These are phyloP conservation scores for Chenopodium quinoa DNA, from an alignment of 148 eudicot species.

Conservation along the genomic window DNA sequence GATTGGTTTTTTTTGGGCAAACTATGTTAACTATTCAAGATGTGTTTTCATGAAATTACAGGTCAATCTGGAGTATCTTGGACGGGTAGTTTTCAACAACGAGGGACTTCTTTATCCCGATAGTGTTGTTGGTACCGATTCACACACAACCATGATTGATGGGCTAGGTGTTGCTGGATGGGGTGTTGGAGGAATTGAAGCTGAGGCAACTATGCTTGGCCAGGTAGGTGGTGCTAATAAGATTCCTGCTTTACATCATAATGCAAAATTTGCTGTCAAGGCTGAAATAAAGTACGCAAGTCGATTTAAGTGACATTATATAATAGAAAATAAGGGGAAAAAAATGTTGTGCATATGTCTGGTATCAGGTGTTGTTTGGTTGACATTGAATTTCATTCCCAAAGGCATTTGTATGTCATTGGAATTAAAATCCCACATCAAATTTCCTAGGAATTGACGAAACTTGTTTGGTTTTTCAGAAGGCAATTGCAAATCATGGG, in stretches of 20 bases:
- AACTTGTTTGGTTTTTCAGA: too few species aligned
- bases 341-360: too few species aligned
- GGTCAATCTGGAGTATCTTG: constrained; percentile 98
- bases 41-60: constrained; percentile 26
- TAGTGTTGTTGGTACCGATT: constrained; percentile 99
- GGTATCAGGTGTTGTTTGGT: too few species aligned
- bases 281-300: neutral
- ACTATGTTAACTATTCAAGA: neutral
- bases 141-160: constrained; percentile 98
- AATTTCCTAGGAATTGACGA: too few species aligned
- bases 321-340: too few species aligned
- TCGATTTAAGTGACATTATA: neutral
- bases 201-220: constrained; percentile 98
- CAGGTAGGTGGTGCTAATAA: constrained; percentile 48
- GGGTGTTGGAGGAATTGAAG: constrained; percentile 99
- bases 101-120: constrained; percentile 86
- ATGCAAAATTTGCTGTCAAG: neutral
- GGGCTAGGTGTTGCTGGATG: constrained; percentile 99
- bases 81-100: constrained; percentile 91
- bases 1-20: neutral
- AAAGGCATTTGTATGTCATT: too few species aligned
- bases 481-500: too few species aligned
- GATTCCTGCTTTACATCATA: neutral
- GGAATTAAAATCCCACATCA: too few species aligned
- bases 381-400: too few species aligned